These are phyloP conservation scores for Pythium volutum DNA, from an alignment of 352 stramenopile species.

Conservation along the genomic window DNA sequence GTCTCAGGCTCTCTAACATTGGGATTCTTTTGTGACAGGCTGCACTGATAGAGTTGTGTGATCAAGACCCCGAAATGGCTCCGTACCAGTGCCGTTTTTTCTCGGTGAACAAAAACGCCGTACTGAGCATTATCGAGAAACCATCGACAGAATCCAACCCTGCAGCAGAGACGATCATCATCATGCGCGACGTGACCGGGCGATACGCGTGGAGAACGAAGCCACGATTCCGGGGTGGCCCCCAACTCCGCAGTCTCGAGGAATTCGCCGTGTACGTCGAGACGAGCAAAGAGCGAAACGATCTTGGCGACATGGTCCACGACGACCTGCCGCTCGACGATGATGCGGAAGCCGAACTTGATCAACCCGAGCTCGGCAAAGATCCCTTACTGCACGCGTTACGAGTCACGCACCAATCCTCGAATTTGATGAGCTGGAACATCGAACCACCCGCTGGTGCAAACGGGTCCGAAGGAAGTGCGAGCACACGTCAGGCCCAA, in stretches of 20 bases:
- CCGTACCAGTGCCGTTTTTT: constrained; percentile 74
- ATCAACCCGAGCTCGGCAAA: constrained; percentile 30
- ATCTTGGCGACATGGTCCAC: constrained; percentile 13
- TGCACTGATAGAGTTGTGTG: constrained; percentile 55
- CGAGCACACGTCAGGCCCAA: constrained; percentile 23
- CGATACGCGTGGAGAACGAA: constrained; percentile 80
- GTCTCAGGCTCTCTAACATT: neutral
- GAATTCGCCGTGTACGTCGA: constrained; percentile 56
- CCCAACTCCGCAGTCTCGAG: constrained; percentile 45
- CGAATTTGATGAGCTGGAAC: constrained; percentile 71
- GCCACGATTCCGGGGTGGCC: constrained; percentile 54
- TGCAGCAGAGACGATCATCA: constrained; percentile 59
- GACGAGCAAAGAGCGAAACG: constrained; percentile 17
- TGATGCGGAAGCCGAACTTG: constrained; percentile 26
- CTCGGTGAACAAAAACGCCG: constrained; percentile 73
- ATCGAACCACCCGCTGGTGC: constrained; percentile 21
- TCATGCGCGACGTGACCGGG: constrained; percentile 75
- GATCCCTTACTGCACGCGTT: constrained; percentile 71
- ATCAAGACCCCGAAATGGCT: constrained; percentile 37
- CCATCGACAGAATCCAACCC: constrained; percentile 29
- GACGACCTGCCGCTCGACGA: constrained; percentile 17
- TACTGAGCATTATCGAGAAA: constrained; percentile 82
- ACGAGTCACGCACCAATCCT: constrained; percentile 53
- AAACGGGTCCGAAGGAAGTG: constrained; percentile 14
- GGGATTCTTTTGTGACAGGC: constrained; percentile 27